These are phyloP conservation scores for Filobasidium wieringae DNA, from an alignment of 768 basidiomycete species.

Conservation along the genomic window DNA sequence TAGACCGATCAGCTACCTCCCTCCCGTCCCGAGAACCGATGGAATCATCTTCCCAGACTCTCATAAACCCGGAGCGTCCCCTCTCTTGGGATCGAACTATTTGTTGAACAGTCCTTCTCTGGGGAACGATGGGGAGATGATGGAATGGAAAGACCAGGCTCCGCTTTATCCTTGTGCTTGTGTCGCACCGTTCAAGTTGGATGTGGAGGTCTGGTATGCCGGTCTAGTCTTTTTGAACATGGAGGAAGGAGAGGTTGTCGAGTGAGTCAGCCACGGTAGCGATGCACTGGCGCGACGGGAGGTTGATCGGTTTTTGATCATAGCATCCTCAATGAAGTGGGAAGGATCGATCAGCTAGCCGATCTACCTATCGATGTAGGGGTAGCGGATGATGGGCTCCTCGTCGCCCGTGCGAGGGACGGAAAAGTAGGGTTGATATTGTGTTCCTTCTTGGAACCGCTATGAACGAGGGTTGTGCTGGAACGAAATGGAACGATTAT, in stretches of 20 bases:
- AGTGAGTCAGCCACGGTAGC: constrained; percentile 19
- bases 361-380: constrained; percentile 38
- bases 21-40: neutral
- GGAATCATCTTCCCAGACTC: neutral
- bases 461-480: too few species aligned
- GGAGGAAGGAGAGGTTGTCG: constrained; percentile 29
- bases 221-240: constrained; percentile 34
- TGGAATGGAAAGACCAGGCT: neutral
- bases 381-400: constrained; percentile 37
- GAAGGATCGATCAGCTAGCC: constrained; percentile 36
- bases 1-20: neutral
- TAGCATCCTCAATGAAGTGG: constrained; percentile 38
- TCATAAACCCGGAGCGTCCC: neutral
- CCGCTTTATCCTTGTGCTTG: constrained; percentile 36
- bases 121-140: neutral
- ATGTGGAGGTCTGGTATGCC: constrained; percentile 24
- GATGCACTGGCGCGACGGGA: neutral
- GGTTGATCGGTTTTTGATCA: neutral
- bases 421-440: constrained; percentile 35
- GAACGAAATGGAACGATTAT: too few species aligned
- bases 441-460: constrained; percentile 38
- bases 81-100: neutral
- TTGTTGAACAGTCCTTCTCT: neutral
- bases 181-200: constrained; percentile 34
- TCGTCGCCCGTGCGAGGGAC: constrained; percentile 25